Evolutionary conservation across 106 monocot species (phyloP).

Genomic region (Acorus calamus): DNA sequence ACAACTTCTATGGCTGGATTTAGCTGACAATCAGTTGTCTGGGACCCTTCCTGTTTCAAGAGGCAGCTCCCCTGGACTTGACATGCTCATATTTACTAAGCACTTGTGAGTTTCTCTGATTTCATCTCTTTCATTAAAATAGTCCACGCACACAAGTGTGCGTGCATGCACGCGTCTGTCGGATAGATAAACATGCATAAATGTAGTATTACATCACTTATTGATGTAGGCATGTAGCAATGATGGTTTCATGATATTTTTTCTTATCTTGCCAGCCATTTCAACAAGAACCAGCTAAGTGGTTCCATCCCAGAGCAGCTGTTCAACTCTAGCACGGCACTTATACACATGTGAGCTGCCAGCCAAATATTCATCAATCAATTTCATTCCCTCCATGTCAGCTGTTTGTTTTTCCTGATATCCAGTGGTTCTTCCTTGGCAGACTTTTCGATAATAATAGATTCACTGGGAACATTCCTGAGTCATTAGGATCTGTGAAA

Average conservation of each 20-base stretch:
- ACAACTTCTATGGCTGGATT: constrained; percentile 28
- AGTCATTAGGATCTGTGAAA: constrained; percentile 22
- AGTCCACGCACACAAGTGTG: no score
- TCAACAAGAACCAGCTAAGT: constrained; percentile 27
- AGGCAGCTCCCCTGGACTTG: constrained; percentile 20
- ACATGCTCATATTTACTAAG: constrained; percentile 24
- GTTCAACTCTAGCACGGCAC: constrained; percentile 19
- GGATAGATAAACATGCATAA: no score
- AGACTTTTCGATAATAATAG: constrained; percentile 40
- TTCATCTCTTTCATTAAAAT: neutral
- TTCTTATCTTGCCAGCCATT: constrained; percentile 21
- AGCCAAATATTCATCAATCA: no score
- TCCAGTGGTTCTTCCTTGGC: neutral
- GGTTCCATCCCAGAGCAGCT: constrained; percentile 23
- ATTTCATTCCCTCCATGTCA: no score
- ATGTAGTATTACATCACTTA: no score
- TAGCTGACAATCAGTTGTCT: constrained; percentile 36
- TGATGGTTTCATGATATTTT: no score
- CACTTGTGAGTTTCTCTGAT: constrained; percentile 30
- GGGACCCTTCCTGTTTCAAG: constrained; percentile 28
- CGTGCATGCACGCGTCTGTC: no score
- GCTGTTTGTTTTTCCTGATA: no score
- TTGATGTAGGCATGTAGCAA: no score
- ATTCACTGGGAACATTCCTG: constrained; percentile 32
- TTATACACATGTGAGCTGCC: constrained; percentile 29